Evolutionary conservation across 2,329 filamentous ascomycete genomes (phyloP).

Genomic region (Cercospora janseana): DNA sequence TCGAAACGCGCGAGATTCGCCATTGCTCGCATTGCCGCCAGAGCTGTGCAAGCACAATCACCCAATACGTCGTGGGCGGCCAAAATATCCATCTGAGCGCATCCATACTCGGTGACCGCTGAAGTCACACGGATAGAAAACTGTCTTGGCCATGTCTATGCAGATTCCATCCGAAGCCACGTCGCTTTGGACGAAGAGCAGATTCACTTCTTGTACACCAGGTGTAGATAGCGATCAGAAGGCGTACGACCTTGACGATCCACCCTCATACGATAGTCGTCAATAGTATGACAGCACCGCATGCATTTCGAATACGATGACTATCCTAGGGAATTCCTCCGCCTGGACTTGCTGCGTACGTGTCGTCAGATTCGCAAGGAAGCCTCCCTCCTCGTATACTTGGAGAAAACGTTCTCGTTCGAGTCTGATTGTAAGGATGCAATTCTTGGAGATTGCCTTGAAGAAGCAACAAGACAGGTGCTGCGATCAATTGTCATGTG

Average conservation of each 20-base stretch:
- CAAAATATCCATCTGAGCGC: background rate
- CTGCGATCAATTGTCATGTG: background rate
- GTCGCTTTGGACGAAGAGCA: background rate
- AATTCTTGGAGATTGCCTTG: background rate
- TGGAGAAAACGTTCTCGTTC: background rate
- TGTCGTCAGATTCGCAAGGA: constrained; percentile 3
- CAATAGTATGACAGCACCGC: background rate
- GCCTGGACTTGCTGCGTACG: background rate
- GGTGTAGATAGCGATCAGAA: background rate
- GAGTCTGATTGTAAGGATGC: background rate
- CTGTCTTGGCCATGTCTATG: background rate
- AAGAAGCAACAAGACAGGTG: background rate
- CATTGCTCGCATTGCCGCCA: background rate
- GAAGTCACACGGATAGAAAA: too few relatives aligned
- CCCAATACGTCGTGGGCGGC: background rate
- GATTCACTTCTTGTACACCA: background rate
- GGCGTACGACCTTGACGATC: too few relatives aligned
- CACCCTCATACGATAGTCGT: too few relatives aligned
- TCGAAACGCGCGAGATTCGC: background rate
- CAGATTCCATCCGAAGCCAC: background rate
- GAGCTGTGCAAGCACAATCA: background rate
- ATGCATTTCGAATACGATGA: background rate
- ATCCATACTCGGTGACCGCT: background rate
- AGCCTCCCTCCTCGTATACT: background rate
- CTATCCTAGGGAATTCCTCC: background rate